Evolutionary conservation across 2,329 filamentous ascomycete genomes (phyloP), one percentile per base, ranked within the genome.

Genomic region (Alternaria sp.): DNA sequence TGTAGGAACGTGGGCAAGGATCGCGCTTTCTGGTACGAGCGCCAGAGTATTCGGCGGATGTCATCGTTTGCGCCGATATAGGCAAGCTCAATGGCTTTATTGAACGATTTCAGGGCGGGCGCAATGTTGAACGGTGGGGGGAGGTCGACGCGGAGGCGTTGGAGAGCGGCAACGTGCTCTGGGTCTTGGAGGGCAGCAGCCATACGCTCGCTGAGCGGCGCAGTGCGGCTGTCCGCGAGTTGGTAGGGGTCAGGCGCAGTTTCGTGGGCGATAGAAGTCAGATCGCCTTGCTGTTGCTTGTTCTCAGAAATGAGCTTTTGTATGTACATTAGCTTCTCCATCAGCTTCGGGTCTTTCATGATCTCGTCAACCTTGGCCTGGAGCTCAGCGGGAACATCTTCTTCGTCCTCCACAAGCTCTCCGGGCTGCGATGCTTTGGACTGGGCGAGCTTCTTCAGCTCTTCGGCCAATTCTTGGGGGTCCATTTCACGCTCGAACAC

Each of bases 41-140:
- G 74, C 78, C 78, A 80, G 6, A 80, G 63, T 6, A 78, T 73
- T n/a, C 78, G 69, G 1, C 74, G 69, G 2, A 78, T 70, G 50
- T 76, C 74, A 37, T 80, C 78, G 45, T 78, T 80, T 12, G 76
- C 75, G 43, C 78, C 77, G 15, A 78, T 59, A 44, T 78, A 80
- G 18, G 78, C 75, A 12, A 77, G 64, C 44, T 76, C 71, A 28
- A 80, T 72, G 14, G 74, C 76, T 62, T 78, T 70, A 43, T 80
- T 80, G 67, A 80, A 75, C 3, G 70, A 64, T 23, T 72, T 74
- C 14, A 80, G 64, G 2, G 72, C 70, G 6, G 76, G 78, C 4
- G 73, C 67, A 41, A 77, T 70, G 63, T 74, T 75, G 65, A 78
- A 78, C 1, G 77, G 75, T 1, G 74, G 71, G 6, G 63, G 71